Evolutionary conservation across 1,284 basidiomycete genomes (phyloP), one percentile per base, ranked within the genome.

Genomic region (Hemileia vastatrix): DNA sequence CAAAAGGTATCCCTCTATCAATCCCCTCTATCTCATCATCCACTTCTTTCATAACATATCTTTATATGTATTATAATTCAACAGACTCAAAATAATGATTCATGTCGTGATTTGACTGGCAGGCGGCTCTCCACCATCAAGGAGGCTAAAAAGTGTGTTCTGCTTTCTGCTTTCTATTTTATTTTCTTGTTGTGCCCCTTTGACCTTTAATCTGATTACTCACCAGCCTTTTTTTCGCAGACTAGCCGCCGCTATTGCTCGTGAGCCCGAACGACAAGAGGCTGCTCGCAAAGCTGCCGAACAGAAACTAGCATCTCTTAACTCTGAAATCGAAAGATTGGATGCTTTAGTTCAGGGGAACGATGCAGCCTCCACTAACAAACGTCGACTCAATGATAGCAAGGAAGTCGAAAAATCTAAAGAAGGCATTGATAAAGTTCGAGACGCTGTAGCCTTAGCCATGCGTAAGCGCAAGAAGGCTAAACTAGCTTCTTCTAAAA

Each of bases 391-490:
- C 60, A 91, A 97, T 54, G 94, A 98, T 73, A 86, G 84, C 9
- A 86, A 94, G 76, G 97, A 88, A 72, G 76, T 98, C 40, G 92
- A 96, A 72, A 86, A 96, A 78, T 93, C 86, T 72, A 81, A 84
- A 72, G 92, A 96, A 72, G 84, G 97, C 50, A 90, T 92, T 8
- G 92, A 95, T 67, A 86, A 83, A 68, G 94, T 97, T 23, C 88
- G 90, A 78, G 90, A 81, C 66, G 94, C 94, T 0, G 94, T 98
- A 3, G 82, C 86, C 54, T 81, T 83, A 51, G 90, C 58, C 23
- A 53, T 61, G 40, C 43, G 53, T 6, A 61, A 61, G 43, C 53
- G 54, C 31, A 61, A 48, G 19, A 61, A 61, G 49, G n/a, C n/a
- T n/a, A n/a, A n/a, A n/a, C n/a, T n/a, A n/a, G n/a, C n/a, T n/a